phyloP scores from a whole-genome alignment of 306 rosid genomes.

The Prunus fruticosa region DNA sequence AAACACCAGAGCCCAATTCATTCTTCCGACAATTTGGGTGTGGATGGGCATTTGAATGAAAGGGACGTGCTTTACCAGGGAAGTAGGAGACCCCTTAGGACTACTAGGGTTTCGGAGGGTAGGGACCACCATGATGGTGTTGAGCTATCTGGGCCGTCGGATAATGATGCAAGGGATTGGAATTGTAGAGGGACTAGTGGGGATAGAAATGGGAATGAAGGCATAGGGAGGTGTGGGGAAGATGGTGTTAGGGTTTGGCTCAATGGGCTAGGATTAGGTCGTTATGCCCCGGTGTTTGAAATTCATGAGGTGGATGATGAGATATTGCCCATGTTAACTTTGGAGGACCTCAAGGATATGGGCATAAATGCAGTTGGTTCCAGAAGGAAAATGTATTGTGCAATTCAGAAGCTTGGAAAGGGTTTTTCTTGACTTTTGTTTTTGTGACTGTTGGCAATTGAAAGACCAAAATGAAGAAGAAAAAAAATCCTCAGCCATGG shows the following conservation, averaged over 20 bases:
- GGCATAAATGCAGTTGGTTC: slow-evolving; percentile 90
- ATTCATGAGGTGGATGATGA: slow-evolving; percentile 96
- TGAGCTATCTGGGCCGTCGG: slow-evolving; percentile 81
- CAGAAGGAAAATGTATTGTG: slow-evolving; percentile 78
- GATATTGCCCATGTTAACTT: slow-evolving; percentile 78
- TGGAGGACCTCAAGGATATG: slow-evolving; percentile 94
- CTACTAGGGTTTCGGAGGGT: slow-evolving; percentile 60
- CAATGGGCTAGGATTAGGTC: slow-evolving; percentile 76
- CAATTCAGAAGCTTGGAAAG: slow-evolving; percentile 91
- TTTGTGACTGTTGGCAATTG: slow-evolving; percentile 25
- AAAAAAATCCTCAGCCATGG: slow-evolving; percentile 42
- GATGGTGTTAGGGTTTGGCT: slow-evolving; percentile 95
- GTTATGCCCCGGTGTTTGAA: slow-evolving; percentile 91
- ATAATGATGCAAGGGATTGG: slow-evolving; percentile 72
- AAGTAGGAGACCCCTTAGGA: slow-evolving; percentile 56
- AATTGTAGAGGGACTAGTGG: slow-evolving; percentile 44
- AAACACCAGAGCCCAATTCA: slow-evolving; percentile 69
- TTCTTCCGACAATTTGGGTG: slow-evolving; percentile 72
- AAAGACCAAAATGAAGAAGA: background rate
- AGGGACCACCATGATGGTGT: slow-evolving; percentile 65
- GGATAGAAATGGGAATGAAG: slow-evolving; percentile 54
- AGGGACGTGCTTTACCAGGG: slow-evolving; percentile 49
- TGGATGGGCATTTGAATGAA: slow-evolving; percentile 60
- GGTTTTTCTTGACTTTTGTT: slow-evolving; percentile 59
- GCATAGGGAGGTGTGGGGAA: slow-evolving; percentile 58